A percentile compares a stretch with the other conserved stretches of the same genome.
phyloP scores from a whole-genome alignment of 192 early-diverging fungal species.

The Backusella parvicylindrica region DNA sequence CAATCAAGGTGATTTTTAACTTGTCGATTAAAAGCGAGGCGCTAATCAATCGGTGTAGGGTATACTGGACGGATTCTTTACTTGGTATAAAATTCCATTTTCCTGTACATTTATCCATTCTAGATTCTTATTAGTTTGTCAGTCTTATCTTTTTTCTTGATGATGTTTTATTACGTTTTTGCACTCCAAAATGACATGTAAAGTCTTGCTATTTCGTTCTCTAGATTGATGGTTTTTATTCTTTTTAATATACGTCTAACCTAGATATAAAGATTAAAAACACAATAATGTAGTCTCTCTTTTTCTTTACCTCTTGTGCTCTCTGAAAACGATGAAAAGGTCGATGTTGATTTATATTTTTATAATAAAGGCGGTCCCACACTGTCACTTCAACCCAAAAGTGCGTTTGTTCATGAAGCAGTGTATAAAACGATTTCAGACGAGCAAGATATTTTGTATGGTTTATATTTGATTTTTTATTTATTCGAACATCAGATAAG shows the following conservation, averaged over 20 bases:
- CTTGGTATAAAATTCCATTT: constrained; percentile 15
- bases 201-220: constrained; percentile 6
- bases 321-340: constrained; percentile 26
- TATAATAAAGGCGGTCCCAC: constrained; percentile 24
- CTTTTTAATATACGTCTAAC: constrained; percentile 26
- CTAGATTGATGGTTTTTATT: constrained; percentile 16
- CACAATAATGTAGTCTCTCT: neutral
- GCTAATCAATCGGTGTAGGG: constrained; percentile 20
- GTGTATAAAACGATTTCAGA: neutral
- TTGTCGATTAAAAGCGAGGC: constrained; percentile 25
- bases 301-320: constrained; percentile 14
- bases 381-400: constrained; percentile 31
- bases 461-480: constrained; percentile 5
- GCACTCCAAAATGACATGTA: constrained; percentile 20
- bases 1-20: constrained; percentile 20
- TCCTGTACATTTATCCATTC: constrained; percentile 8
- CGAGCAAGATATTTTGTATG: neutral
- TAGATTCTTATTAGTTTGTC: neutral
- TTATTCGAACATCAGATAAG: constrained; percentile 7
- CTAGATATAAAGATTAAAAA: constrained; percentile 2
- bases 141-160: neutral
- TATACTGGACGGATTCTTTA: constrained; percentile 19
- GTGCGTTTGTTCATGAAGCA: neutral
- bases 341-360: constrained; percentile 30
- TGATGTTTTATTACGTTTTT: constrained; percentile 2